Evolutionary conservation across 1,284 basidiomycete species (phyloP), one percentile per base, ranked within the genome.

Genomic region (Tetrapyrgos nigripes): DNA sequence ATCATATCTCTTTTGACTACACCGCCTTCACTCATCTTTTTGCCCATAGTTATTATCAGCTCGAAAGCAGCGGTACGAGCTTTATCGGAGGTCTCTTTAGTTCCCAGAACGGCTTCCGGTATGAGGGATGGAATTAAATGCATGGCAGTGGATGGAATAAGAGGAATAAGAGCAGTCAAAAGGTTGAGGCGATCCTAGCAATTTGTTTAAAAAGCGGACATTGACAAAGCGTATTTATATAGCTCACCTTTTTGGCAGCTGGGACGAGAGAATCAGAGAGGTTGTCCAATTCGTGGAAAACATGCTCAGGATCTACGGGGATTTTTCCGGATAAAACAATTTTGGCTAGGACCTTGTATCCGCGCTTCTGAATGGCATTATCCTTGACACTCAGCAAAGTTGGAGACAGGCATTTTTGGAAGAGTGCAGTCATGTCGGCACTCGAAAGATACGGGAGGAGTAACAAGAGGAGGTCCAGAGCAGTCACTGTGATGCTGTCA

Each of bases 1-100:
- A 94, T 79, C 70, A 93, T 79, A 62, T 83, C 81, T 49, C 92
- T 84, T 71, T 89, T 90, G 47, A 99, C 92, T 2, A 89, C 76
- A 50, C 97, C 97, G 26, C 96, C 97, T 57, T 83, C 76, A 24
- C 83, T 82, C 96, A 99, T 98, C 79, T 96, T 98, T 68, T 83
- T 81, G 9, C 93, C 97, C 93, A 99, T 97, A 21, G 86, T 84
- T 2, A 99, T 87, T 47, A 99, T 84, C 49, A 98, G 77, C 37
- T 96, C 94, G 71, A 97, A 99, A 1, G 96, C 96, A 9, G 91
- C 93, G 60, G 84, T 85, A 50, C 97, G 85, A 0, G 95, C 91
- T 67, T 94, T 94, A 72, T 97, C 95, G 35, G 97, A 98, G 8
- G 96, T 93, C 73, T 99, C 97, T 73, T 99, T 99, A 27, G 96